Conservation (phyloP, 495 filamentous ascomycete species). For the Penicillium argentinense region DNA sequence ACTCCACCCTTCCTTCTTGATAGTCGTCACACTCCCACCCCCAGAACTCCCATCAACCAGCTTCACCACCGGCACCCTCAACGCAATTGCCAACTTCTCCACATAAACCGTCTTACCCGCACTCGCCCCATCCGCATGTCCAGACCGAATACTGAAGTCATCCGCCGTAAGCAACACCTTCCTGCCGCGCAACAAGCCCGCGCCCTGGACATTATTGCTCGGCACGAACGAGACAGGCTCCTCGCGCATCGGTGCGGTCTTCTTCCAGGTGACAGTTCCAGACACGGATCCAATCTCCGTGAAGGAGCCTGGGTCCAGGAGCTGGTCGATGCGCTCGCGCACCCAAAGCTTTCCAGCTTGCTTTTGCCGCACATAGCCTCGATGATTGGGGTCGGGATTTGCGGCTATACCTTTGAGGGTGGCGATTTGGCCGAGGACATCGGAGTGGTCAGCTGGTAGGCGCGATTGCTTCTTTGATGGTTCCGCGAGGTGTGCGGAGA, state of each 20-base stretch:
- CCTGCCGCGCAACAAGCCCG: conserved; percentile 48
- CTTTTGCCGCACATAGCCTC: conserved; percentile 60
- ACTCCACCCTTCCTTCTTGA: conserved; percentile 52
- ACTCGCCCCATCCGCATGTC: conserved; percentile 61
- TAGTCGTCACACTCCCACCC: conserved; percentile 61
- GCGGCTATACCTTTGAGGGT: conserved; percentile 49
- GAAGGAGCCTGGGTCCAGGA: conserved; percentile 55
- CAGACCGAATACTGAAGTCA: conserved; percentile 62
- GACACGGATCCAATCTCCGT: conserved; percentile 59
- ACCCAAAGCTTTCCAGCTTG: conserved; percentile 67
- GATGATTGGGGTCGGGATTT: conserved; percentile 51
- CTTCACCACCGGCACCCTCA: conserved; percentile 59
- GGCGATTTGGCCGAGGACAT: conserved; percentile 54
- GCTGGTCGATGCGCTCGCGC: conserved; percentile 54
- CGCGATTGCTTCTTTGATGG: conserved; percentile 19
- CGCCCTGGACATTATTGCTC: conserved; percentile 56
- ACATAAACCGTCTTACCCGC: conserved; percentile 59
- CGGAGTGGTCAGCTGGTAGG: conserved; percentile 60
- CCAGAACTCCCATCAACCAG: conserved; percentile 63
- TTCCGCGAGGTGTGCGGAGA: conserved; percentile 33
- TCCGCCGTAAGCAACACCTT: conserved; percentile 60
- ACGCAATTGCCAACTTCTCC: conserved; percentile 51
- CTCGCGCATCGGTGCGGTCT: conserved; percentile 46
- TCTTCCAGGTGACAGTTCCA: conserved; percentile 58
- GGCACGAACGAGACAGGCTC: conserved; percentile 50